These are phyloP conservation scores for Corynespora cassiicola DNA, from an alignment of 2,329 filamentous ascomycete species.

Conservation along the genomic window DNA sequence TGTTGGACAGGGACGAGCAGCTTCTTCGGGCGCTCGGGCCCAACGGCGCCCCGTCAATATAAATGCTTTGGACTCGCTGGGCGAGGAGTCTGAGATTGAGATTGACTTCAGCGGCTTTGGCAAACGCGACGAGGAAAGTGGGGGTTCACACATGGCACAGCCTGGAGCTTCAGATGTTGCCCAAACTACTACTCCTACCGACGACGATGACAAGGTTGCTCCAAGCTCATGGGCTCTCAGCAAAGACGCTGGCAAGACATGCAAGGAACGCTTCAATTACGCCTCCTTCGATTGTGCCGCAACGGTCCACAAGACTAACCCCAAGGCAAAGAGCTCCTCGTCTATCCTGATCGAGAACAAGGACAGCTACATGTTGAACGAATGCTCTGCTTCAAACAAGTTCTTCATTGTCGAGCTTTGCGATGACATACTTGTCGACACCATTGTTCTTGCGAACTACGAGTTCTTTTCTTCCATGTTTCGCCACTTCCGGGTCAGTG, in stretches of 20 bases:
- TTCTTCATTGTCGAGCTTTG: slow-evolving; percentile 95
- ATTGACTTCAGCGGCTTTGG: slow-evolving; percentile 72
- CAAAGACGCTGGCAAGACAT: slow-evolving; percentile 95
- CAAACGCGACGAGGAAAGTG: slow-evolving; percentile 34
- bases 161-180: slow-evolving; percentile 19
- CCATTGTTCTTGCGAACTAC: slow-evolving; percentile 95
- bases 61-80: slow-evolving; percentile 77
- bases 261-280: slow-evolving; percentile 97
- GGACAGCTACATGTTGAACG: slow-evolving; percentile 96
- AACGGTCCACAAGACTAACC: slow-evolving; percentile 88
- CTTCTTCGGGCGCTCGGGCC: slow-evolving; percentile 49
- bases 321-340: slow-evolving; percentile 84
- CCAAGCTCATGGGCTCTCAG: slow-evolving; percentile 61
- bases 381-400: slow-evolving; percentile 86
- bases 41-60: slow-evolving; percentile 62
- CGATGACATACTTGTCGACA: slow-evolving; percentile 86
- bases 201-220: slow-evolving; percentile 35
- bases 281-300: slow-evolving; percentile 97
- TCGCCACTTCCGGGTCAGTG: slow-evolving; percentile 86
- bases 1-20: slow-evolving; percentile 64
- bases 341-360: slow-evolving; percentile 95
- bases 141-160: slow-evolving; percentile 21
- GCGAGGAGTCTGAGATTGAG: slow-evolving; percentile 88
- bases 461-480: slow-evolving; percentile 99
- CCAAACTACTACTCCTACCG: slow-evolving; percentile 21